Evolutionary conservation across 1,284 basidiomycete genomes (phyloP).

Genomic region (Xerocomus cyaneibrunnescens): DNA sequence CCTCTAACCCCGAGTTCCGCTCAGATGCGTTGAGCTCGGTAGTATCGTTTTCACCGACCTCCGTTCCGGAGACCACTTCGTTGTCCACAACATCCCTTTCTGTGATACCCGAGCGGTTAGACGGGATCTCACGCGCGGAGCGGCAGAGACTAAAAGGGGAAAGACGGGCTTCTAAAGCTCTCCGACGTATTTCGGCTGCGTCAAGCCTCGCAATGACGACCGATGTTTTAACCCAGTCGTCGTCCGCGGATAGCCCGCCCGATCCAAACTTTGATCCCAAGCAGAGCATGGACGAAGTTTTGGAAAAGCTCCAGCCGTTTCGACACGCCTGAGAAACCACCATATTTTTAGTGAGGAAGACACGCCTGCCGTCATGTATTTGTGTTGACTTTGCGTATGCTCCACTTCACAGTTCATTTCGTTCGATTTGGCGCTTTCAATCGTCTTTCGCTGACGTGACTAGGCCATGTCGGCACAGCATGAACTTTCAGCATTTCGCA

Average conservation of each 20-base stretch:
- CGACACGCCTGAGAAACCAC: constrained; percentile 26
- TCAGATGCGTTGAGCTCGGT: constrained; percentile 13
- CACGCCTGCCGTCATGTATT: not conserved
- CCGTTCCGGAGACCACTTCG: constrained; percentile 15
- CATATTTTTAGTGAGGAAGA: constrained; percentile 20
- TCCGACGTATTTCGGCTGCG: constrained; percentile 39
- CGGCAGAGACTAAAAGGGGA: constrained; percentile 35
- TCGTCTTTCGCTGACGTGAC: constrained; percentile 15
- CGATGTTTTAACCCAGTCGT: constrained; percentile 20
- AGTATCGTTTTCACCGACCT: constrained; percentile 18
- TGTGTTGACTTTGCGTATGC: constrained; percentile 8
- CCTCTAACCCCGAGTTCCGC: constrained; percentile 9
- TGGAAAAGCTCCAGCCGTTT: constrained; percentile 40
- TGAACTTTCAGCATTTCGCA: constrained; percentile 27
- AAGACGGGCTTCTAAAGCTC: constrained; percentile 35
- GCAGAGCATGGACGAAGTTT: constrained; percentile 38
- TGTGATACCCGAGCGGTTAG: constrained; percentile 30
- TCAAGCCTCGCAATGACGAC: constrained; percentile 26
- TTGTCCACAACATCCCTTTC: constrained; percentile 21
- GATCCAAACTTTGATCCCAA: constrained; percentile 37
- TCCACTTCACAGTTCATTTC: constrained; percentile 13
- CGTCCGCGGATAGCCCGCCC: constrained; percentile 24
- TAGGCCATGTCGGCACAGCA: constrained; percentile 13
- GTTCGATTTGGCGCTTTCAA: constrained; percentile 8
- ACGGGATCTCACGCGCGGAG: constrained; percentile 30